Evolutionary conservation across 2,329 filamentous ascomycete species (phyloP).

Genomic region (Lasiodiplodia citricola): DNA sequence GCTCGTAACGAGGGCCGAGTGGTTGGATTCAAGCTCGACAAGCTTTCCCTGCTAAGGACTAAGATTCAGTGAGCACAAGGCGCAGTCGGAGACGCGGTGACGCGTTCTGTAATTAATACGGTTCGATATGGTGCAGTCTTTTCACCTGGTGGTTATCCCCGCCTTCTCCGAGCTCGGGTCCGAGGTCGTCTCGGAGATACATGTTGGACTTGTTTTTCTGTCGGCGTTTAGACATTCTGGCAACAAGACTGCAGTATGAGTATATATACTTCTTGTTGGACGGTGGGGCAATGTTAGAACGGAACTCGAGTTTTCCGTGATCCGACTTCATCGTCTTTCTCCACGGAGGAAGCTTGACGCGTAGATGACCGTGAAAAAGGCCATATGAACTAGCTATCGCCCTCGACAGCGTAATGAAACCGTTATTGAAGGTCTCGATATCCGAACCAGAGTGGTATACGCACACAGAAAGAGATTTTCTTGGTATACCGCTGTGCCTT

Average conservation of each 20-base stretch:
- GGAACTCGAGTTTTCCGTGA: neutral
- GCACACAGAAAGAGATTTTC: no score
- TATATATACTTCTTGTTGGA: neutral
- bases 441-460: no score
- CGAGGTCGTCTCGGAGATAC: neutral
- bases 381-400: no score
- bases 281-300: neutral
- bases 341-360: no score
- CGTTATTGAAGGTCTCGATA: no score
- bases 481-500: no score
- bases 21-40: neutral
- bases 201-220: neutral
- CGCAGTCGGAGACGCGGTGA: neutral
- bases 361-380: no score
- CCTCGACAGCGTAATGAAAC: no score
- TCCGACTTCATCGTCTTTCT: neutral
- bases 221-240: neutral
- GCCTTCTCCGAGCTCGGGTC: neutral
- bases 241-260: neutral
- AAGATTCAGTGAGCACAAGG: neutral
- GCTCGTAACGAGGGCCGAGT: neutral
- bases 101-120: neutral
- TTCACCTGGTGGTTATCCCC: neutral
- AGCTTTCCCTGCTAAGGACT: neutral
- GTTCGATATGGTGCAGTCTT: neutral